phyloP scores from a whole-genome alignment of 148 eudicot species.

The Arctostaphylos glauca region DNA sequence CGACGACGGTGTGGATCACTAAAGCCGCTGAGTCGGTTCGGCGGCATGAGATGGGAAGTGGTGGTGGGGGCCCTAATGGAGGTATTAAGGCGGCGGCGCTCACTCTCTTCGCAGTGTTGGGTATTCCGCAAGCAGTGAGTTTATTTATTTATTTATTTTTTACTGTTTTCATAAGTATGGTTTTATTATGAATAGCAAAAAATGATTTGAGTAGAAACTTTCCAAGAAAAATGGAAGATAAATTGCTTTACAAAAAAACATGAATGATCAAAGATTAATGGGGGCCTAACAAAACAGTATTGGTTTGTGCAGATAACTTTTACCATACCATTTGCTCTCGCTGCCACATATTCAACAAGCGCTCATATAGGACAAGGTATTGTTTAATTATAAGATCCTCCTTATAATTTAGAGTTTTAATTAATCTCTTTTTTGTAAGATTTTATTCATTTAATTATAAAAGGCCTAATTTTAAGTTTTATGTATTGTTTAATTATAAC shows the following conservation, averaged over 20 bases:
- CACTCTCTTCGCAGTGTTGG: neutral
- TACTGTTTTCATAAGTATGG: too few species aligned
- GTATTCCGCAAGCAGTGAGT: slow-evolving; percentile 18
- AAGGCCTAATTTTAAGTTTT: neutral
- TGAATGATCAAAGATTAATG: too few species aligned
- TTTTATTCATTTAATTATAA: neutral
- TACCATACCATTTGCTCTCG: slow-evolving; percentile 78
- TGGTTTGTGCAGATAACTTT: slow-evolving; percentile 41
- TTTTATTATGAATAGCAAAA: too few species aligned
- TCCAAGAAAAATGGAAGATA: neutral
- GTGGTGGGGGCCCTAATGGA: neutral
- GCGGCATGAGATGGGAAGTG: neutral
- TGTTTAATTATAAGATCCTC: neutral
- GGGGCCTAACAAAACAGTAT: neutral
- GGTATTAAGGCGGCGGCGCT: slow-evolving; percentile 12
- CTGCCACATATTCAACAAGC: slow-evolving; percentile 64
- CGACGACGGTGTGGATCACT: slow-evolving; percentile 40
- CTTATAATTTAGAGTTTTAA: too few species aligned
- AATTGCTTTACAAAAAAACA: too few species aligned
- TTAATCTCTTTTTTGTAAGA: neutral
- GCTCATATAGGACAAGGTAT: slow-evolving; percentile 75
- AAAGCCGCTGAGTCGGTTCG: slow-evolving; percentile 40
- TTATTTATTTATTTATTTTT: neutral
- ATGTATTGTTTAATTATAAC: neutral
- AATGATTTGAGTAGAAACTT: neutral